A percentile compares a stretch with the other conserved stretches of the same genome.
Conservation (phyloP, 305 asterid genomes). For the Ilex paraguariensis region DNA sequence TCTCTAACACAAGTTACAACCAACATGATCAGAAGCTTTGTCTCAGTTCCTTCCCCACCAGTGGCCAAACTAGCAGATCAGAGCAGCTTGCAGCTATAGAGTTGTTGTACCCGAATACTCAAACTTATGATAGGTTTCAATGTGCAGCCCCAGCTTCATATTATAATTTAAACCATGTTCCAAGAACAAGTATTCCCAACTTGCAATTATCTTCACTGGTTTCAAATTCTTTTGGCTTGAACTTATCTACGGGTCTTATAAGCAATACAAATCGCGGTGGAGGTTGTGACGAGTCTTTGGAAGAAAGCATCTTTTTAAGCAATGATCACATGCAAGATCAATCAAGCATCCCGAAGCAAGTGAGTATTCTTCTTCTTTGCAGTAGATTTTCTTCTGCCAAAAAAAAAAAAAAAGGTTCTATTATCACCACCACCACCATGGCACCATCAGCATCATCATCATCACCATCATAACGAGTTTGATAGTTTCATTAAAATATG, state of each 20-base stretch:
- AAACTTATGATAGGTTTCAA: neutral
- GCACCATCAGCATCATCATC: too few relatives aligned
- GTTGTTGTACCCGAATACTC: neutral
- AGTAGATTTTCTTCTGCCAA: neutral
- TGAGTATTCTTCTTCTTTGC: conserved; percentile 4
- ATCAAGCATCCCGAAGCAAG: conserved; percentile 22
- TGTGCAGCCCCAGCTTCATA: too few relatives aligned
- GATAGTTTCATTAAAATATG: too few relatives aligned
- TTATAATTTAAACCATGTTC: neutral
- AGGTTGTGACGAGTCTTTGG: neutral
- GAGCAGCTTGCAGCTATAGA: neutral
- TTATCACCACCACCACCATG: too few relatives aligned
- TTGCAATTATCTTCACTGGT: neutral
- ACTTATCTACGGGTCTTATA: conserved; percentile 4
- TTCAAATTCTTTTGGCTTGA: neutral
- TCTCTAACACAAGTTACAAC: neutral
- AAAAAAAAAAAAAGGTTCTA: too few relatives aligned
- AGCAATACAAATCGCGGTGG: neutral
- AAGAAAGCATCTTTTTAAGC: neutral
- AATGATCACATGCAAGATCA: conserved; percentile 12
- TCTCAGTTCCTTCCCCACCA: neutral
- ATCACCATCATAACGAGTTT: too few relatives aligned
- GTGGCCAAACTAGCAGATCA: neutral
- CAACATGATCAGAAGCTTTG: neutral
- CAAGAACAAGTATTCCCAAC: neutral